phyloP scores from a whole-genome alignment of 2,329 filamentous ascomycete genomes.

The Aspergillus latus region DNA sequence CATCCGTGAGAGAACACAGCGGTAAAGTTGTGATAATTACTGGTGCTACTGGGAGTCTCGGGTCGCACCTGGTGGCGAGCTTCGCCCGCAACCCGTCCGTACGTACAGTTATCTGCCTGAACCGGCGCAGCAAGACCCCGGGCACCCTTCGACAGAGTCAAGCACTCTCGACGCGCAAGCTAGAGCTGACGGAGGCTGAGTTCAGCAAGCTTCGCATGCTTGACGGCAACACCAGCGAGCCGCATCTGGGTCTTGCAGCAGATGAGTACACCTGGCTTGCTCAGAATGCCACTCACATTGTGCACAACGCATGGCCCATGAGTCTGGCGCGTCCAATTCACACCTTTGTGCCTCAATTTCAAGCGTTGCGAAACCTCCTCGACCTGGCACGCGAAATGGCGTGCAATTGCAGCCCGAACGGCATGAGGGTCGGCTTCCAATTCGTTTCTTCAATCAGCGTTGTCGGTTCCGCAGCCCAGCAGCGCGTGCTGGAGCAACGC shows the following conservation, averaged over 20 bases:
- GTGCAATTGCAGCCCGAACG: neutral
- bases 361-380: constrained; percentile 53
- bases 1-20: neutral
- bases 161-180: constrained; percentile 29
- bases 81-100: constrained; percentile 32
- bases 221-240: constrained; percentile 50
- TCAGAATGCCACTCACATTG: constrained; percentile 47
- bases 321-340: constrained; percentile 20
- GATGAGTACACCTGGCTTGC: constrained; percentile 42
- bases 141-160: constrained; percentile 35
- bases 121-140: constrained; percentile 38
- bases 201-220: constrained; percentile 47
- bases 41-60: constrained; percentile 43
- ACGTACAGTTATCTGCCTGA: constrained; percentile 47
- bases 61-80: constrained; percentile 41
- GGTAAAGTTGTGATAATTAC: constrained; percentile 38
- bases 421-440: constrained; percentile 34
- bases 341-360: constrained; percentile 30
- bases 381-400: constrained; percentile 1
- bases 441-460: constrained; percentile 45
- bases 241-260: constrained; percentile 49
- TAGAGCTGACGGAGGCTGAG: constrained; percentile 20
- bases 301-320: constrained; percentile 35
- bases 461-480: constrained; percentile 35
- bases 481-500: constrained; percentile 47